Percentiles rank a stretch among this genome's conserved stretches.
These are phyloP conservation scores for Trichocladium antarcticum DNA, from an alignment of 495 filamentous ascomycete species.

Conservation along the genomic window DNA sequence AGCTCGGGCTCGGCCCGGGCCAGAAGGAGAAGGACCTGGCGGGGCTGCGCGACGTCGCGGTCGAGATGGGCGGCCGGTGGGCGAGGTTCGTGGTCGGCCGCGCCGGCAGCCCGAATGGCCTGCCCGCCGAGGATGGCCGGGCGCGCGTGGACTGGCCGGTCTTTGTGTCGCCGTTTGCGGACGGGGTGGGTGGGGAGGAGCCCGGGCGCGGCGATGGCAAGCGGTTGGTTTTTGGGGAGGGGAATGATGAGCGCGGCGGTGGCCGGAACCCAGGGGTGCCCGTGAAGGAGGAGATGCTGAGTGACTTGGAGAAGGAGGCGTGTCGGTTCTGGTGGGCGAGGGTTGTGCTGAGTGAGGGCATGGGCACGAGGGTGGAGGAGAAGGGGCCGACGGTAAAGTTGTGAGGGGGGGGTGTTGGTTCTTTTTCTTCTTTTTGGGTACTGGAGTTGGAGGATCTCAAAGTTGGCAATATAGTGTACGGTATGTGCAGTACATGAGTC, in stretches of 20 bases:
- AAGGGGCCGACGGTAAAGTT: neutral
- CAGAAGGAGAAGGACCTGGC: constrained; percentile 12
- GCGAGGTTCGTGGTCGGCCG: constrained; percentile 38
- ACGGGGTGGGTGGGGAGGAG: constrained; percentile 11
- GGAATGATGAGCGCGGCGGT: constrained; percentile 48
- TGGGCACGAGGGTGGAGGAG: constrained; percentile 17
- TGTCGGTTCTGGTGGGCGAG: constrained; percentile 49
- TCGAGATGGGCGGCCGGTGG: constrained; percentile 45
- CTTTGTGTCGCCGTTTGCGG: constrained; percentile 21
- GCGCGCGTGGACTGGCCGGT: constrained; percentile 21
- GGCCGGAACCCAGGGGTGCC: constrained; percentile 31
- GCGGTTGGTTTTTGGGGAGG: constrained; percentile 48
- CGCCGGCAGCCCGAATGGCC: neutral
- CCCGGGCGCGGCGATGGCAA: constrained; percentile 10
- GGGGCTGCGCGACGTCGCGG: constrained; percentile 39
- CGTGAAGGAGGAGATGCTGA: constrained; percentile 33
- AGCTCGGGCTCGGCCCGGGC: constrained; percentile 12
- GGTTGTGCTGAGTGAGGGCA: constrained; percentile 33
- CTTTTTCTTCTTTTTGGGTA: too few species aligned
- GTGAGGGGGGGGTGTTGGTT: too few species aligned
- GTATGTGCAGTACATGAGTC: too few species aligned
- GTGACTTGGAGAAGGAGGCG: constrained; percentile 36
- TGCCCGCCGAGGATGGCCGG: constrained; percentile 36
- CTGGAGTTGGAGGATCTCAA: too few species aligned
- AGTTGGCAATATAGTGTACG: too few species aligned